Evolutionary conservation across 257 asterid genomes (phyloP).

Genomic region (Osmanthus fragrans): DNA sequence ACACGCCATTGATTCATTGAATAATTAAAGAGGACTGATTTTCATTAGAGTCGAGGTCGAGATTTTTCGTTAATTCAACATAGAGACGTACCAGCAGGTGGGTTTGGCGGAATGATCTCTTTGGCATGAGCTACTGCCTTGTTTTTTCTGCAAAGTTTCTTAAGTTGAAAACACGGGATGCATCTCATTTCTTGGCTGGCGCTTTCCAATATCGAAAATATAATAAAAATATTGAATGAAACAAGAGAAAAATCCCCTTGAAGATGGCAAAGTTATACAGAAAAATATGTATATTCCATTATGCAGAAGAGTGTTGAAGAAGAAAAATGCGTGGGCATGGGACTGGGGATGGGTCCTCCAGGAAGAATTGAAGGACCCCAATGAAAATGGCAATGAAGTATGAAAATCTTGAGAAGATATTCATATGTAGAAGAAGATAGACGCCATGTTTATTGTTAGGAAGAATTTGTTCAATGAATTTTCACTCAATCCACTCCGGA

Average conservation of each 20-base stretch:
- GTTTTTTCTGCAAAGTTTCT: constrained; percentile 24
- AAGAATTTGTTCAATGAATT: constrained; percentile 32
- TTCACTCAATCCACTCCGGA: constrained; percentile 42
- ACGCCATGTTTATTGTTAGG: constrained; percentile 32
- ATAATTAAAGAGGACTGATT: too few relatives aligned
- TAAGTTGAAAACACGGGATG: constrained; percentile 78
- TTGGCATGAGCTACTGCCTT: constrained; percentile 48
- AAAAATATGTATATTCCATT: background rate
- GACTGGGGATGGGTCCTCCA: constrained; percentile 64
- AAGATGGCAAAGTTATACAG: background rate
- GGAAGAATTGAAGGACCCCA: constrained; percentile 68
- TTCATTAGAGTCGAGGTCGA: too few relatives aligned
- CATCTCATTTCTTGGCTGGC: constrained; percentile 54
- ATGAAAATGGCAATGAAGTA: constrained; percentile 33
- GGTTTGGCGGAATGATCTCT: constrained; percentile 30
- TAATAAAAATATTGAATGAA: background rate
- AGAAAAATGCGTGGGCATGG: constrained; percentile 2
- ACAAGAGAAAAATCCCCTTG: constrained; percentile 4
- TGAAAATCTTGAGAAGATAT: constrained; percentile 31
- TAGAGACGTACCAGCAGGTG: constrained; percentile 33
- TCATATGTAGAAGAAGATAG: constrained; percentile 41
- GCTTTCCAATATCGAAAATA: background rate
- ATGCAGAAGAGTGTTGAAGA: background rate
- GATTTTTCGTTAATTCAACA: too few relatives aligned
- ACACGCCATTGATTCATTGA: too few relatives aligned